Conservation (phyloP, 306 rosid species). For the Vigna reflexopilosa region DNA sequence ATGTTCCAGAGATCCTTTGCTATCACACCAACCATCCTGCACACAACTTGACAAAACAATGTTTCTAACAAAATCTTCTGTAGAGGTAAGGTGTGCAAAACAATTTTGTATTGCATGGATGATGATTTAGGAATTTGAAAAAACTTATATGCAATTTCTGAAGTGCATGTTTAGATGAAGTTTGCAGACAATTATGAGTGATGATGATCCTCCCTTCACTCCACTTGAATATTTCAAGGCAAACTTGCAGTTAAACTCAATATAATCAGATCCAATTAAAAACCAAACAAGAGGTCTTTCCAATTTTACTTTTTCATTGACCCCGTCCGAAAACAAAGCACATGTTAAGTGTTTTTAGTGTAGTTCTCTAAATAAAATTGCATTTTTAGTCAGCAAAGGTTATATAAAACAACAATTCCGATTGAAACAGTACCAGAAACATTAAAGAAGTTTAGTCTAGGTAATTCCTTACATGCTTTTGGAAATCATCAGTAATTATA, state of each 20-base stretch:
- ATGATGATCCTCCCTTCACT: background rate
- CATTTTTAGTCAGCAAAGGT: background rate
- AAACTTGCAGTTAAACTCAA: background rate
- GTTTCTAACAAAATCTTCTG: background rate
- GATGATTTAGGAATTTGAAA: background rate
- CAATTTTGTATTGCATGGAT: background rate
- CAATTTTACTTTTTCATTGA: background rate
- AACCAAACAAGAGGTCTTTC: background rate
- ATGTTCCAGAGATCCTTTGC: conserved; percentile 75
- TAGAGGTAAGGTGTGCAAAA: background rate
- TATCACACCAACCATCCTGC: conserved; percentile 94
- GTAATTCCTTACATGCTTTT: background rate
- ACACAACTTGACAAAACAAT: conserved; percentile 12
- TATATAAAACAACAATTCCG: background rate
- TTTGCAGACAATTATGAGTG: background rate
- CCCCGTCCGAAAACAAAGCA: background rate
- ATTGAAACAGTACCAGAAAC: background rate
- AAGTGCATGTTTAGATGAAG: background rate
- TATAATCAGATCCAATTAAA: background rate
- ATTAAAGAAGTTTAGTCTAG: background rate
- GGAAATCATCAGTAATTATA: background rate
- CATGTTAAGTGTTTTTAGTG: background rate
- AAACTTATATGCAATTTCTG: background rate
- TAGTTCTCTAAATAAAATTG: too few species aligned
- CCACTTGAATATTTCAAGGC: background rate